Base-by-base conservation (phyloP, 179 eudicot species). In the Spinacia oleracea region DNA sequence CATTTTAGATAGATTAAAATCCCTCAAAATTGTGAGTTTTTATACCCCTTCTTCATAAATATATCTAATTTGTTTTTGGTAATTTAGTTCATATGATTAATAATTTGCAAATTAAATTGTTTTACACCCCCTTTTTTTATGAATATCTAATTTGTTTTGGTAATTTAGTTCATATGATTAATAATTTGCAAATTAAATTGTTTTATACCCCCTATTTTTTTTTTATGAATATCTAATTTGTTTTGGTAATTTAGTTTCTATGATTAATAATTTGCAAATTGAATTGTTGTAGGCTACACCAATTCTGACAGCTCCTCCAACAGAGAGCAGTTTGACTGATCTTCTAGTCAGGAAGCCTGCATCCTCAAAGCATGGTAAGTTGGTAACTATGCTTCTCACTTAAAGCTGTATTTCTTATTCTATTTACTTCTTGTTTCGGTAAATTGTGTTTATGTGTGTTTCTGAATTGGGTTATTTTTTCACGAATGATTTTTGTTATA, bases 301-400 rank as follows among this genome's bases (percentile, higher is more conserved):
- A 10, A 89, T 95, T 59, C 82, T 95, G 72, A 87, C 91, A 53
- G 74, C 90, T 0, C 86, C 87, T 45, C 93, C 91, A 25, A 64
- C 87, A 6, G 97, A 95, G 86, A 91, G 87, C 72, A 95, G 90
- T 84, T 88, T 95, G 81, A 93, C 95, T 45, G 97, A 95, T 85
- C 89, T 95, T 80, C 82, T 95, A 31, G 97, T 93, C 76, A 86
- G 95, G 86, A 93, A 89, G 83, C 86, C 97, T 35, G 83, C 93
- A 63, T 85, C 94, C 66, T 81, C 93, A 21, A 83, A 76, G 25
- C 86, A 83, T 51, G 87, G 89, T 86, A 59, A 23, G 74, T 25
- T 51, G 87, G 89, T 86, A 59, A 23, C 77, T 25, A 43, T 56
- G 2, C 42, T 29, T 60, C 42, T 67, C 31, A 4, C 45, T 56